These are phyloP conservation scores for Spinacia oleracea DNA, from an alignment of 179 eudicot species.

Conservation along the genomic window DNA sequence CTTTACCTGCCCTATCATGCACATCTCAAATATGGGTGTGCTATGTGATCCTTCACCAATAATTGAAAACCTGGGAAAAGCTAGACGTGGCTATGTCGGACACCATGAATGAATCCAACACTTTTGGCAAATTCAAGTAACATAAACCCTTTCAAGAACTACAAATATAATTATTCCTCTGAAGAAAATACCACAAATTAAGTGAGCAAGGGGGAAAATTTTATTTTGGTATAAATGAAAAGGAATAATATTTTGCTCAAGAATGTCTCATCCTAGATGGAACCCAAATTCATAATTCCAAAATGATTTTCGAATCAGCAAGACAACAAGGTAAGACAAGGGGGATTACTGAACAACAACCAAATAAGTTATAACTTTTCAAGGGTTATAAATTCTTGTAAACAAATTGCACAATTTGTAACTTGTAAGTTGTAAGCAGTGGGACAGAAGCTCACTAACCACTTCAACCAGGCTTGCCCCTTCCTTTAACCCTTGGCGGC, in stretches of 20 bases:
- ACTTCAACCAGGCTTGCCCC: constrained; percentile 89
- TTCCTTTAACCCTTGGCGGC: constrained; percentile 87
- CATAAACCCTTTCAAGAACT: background rate
- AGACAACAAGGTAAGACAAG: background rate
- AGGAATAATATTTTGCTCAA: background rate
- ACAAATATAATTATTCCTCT: background rate
- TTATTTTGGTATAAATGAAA: background rate
- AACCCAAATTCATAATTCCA: background rate
- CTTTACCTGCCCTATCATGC: no score
- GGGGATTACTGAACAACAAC: background rate
- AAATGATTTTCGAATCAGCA: background rate
- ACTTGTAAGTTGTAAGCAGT: background rate
- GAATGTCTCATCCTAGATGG: background rate
- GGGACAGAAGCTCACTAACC: constrained; percentile 50
- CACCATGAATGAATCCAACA: background rate
- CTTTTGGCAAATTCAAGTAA: background rate
- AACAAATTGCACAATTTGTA: background rate
- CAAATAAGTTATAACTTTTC: background rate
- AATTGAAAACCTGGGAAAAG: background rate
- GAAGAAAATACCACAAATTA: background rate
- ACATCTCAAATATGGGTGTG: background rate
- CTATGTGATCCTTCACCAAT: background rate
- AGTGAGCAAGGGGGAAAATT: background rate
- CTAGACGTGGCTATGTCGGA: background rate
- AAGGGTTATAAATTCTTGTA: background rate